Conservation (phyloP, 768 basidiomycete species). For the Rhizopogon vulgaris region DNA sequence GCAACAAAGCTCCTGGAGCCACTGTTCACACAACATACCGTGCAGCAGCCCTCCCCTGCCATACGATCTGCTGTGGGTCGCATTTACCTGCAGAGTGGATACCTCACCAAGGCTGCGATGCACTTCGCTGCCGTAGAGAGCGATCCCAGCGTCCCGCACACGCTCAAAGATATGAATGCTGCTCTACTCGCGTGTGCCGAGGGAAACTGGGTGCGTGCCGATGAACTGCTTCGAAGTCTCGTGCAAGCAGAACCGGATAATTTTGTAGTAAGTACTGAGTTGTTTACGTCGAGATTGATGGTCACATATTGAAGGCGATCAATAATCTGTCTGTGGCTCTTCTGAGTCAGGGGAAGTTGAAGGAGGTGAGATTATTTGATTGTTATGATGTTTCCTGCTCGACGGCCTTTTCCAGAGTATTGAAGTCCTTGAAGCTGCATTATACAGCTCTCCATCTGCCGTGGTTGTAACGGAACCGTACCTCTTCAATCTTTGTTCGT, state of each 20-base stretch:
- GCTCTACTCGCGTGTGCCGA: conserved; percentile 61
- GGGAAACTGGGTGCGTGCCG: conserved; percentile 63
- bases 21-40: conserved; percentile 41
- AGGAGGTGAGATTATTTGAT: conserved; percentile 42
- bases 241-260: conserved; percentile 53
- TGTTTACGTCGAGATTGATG: not conserved
- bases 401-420: conserved; percentile 46
- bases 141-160: conserved; percentile 39
- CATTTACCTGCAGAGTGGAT: conserved; percentile 69
- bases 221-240: conserved; percentile 34
- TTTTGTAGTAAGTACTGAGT: conserved; percentile 40
- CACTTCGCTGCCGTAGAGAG: conserved; percentile 42
- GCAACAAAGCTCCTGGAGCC: conserved; percentile 65
- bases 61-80: conserved; percentile 67
- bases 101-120: conserved; percentile 49
- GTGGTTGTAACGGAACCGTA: conserved; percentile 77
- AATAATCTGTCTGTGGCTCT: conserved; percentile 74
- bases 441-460: conserved; percentile 60
- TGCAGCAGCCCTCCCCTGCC: conserved; percentile 35
- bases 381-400: not conserved
- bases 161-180: conserved; percentile 52
- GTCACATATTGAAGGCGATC: conserved; percentile 41
- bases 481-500: conserved; percentile 78
- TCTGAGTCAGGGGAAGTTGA: conserved; percentile 64
- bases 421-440: conserved; percentile 55